Base-by-base conservation (phyloP, 2,329 filamentous ascomycete genomes). In the Pyrenochaeta sp. region DNA sequence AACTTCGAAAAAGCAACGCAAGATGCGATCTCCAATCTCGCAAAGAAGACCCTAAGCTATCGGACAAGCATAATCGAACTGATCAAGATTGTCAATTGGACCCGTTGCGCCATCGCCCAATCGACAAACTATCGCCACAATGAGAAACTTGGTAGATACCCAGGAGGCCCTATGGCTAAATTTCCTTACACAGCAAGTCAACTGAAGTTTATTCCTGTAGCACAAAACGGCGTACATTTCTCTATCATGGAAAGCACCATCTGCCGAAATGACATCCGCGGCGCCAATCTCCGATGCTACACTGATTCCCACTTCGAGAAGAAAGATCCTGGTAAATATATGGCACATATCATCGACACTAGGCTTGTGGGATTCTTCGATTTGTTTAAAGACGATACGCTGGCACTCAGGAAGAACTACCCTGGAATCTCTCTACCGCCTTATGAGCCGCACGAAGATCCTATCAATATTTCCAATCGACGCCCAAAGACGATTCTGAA, bases 111-210 rank as follows among this genome's bases (percentile, higher is more conserved):
- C 29, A 7, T 32, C 12, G 43, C 6, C 20, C 17, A 17, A 11
- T 10, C 18, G 14, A 32, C 21, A 7, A 45, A 45, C 17, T 45
- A 45, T 31, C 31, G 27, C 29, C 43, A 45, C 43, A 45, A 45
- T 31, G 30, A 32, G 21, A 30, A 35, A 36, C 11, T 6, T 5
- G 33, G 33, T 36, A 36, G 33, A 17, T 4, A 36, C 18, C 33
- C 33, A 36, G 18, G 7, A 3, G 33, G 33, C 18, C 12, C 12
- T 36, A 4, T 3, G 20, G 37, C 21, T 40, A 17, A 12, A 23
- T 21, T 36, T 17, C 33, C 43, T 2, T 20, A 17, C 11, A 27
- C 30, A 23, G 20, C 30, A 37, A 46, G 18, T 18, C 43, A 35
- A 23, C 10, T 33, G 12, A 27, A 27, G 30, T 21, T 33, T 15